Evolutionary conservation across 148 eudicot genomes (phyloP).

Genomic region (Silene latifolia): DNA sequence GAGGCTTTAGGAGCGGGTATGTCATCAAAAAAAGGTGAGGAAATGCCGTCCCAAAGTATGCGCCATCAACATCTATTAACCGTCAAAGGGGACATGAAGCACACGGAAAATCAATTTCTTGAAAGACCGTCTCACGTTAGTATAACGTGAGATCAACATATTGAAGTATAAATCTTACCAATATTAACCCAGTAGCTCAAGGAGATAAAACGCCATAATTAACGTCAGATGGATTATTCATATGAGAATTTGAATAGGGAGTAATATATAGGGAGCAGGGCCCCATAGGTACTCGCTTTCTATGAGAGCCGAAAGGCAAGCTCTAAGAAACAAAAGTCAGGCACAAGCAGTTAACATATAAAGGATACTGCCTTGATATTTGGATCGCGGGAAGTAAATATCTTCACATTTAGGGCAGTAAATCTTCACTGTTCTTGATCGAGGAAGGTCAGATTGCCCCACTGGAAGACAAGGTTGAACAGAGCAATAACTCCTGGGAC

Average conservation of each 20-base stretch:
- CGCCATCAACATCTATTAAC: constrained; percentile 55
- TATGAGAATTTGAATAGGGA: background rate
- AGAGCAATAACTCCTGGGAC: constrained; percentile 68
- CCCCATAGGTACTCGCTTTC: background rate
- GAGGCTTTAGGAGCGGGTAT: constrained; percentile 58
- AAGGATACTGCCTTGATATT: constrained; percentile 84
- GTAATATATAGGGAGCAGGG: background rate
- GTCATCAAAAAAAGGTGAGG: constrained; percentile 68
- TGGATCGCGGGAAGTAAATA: constrained; percentile 64
- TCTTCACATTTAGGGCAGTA: constrained; percentile 81
- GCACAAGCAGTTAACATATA: background rate
- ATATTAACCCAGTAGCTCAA: background rate
- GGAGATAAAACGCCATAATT: background rate
- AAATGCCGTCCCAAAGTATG: constrained; percentile 66
- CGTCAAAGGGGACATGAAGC: constrained; percentile 30
- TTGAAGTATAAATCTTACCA: no score
- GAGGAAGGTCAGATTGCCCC: constrained; percentile 68
- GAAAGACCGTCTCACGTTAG: background rate
- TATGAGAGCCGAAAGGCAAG: background rate
- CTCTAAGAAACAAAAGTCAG: background rate
- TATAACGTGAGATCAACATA: background rate
- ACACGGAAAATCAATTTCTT: background rate
- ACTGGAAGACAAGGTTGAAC: constrained; percentile 84
- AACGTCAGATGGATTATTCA: background rate
- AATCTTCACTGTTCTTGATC: constrained; percentile 61